Percentiles rank a stretch among this genome's conserved stretches.
Conservation (phyloP, 176 grass and related monocot species). For the Dendrocalamus sinicus region DNA sequence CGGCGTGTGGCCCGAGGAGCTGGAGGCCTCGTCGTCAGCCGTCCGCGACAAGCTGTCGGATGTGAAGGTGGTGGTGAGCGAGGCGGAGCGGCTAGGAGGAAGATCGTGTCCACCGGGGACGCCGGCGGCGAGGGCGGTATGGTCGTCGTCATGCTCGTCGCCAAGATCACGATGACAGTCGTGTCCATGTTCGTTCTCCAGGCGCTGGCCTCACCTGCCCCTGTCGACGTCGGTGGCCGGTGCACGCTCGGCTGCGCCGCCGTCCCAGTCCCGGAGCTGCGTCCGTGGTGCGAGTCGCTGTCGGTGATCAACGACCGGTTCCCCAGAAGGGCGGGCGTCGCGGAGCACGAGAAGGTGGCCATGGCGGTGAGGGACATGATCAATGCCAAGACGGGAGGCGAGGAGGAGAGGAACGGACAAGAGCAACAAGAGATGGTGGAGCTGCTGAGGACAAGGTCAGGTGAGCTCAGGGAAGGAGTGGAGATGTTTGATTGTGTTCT, state of each 20-base stretch:
- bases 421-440: conserved; percentile 49
- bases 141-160: conserved; percentile 70
- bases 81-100: conserved; percentile 46
- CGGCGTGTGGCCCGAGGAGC: neutral
- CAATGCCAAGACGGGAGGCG: conserved; percentile 33
- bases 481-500: conserved; percentile 72
- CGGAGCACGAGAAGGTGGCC: conserved; percentile 73
- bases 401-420: neutral
- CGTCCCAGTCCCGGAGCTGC: conserved; percentile 49
- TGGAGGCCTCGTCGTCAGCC: neutral
- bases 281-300: conserved; percentile 72
- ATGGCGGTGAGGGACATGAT: conserved; percentile 54
- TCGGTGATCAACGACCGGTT: conserved; percentile 54
- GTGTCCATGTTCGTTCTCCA: conserved; percentile 69
- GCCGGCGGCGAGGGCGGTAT: conserved; percentile 9
- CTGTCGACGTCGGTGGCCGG: neutral
- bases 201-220: conserved; percentile 55
- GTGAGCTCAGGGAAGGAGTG: conserved; percentile 66
- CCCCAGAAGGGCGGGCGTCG: conserved; percentile 22
- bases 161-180: conserved; percentile 71
- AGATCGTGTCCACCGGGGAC: neutral
- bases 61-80: conserved; percentile 46
- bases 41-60: conserved; percentile 38
- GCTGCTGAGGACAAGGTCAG: conserved; percentile 62
- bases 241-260: conserved; percentile 6